A percentile compares a stretch with the other conserved stretches of the same genome.
These are phyloP conservation scores for Umbilicus rupestris DNA, from an alignment of 164 flowering plant species.

Conservation along the genomic window DNA sequence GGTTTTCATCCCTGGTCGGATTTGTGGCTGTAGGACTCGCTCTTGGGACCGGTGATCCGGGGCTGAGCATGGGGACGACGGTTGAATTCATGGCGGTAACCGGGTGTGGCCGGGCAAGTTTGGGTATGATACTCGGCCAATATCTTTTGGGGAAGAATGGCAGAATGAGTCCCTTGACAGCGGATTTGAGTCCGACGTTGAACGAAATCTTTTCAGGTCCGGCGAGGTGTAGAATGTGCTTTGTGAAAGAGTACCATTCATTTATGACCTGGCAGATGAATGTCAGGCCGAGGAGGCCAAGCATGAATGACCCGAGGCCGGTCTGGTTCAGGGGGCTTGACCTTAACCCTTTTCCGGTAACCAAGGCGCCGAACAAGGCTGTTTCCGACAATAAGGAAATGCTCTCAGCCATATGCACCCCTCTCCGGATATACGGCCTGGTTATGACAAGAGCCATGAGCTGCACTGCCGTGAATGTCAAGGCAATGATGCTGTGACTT, in stretches of 20 bases:
- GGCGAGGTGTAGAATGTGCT: slow-evolving; percentile 27
- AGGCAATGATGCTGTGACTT: slow-evolving; percentile 27
- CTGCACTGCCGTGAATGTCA: slow-evolving; percentile 36
- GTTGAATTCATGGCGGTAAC: slow-evolving; percentile 42
- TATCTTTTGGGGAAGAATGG: slow-evolving; percentile 43
- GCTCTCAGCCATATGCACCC: slow-evolving; percentile 38
- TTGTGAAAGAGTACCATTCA: slow-evolving; percentile 48
- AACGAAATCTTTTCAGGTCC: slow-evolving; percentile 32
- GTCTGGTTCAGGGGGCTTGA: slow-evolving; percentile 14
- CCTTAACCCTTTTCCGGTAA: slow-evolving; percentile 11
- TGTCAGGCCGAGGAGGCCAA: slow-evolving; percentile 33
- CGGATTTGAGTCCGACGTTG: slow-evolving; percentile 34
- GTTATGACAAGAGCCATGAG: slow-evolving; percentile 28
- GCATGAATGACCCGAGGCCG: slow-evolving; percentile 29
- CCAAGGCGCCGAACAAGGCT: slow-evolving; percentile 36
- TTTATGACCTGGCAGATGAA: slow-evolving; percentile 36
- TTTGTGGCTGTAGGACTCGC: neutral
- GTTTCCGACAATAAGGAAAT: slow-evolving; percentile 43
- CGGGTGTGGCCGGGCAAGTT: slow-evolving; percentile 26
- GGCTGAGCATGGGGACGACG: slow-evolving; percentile 40
- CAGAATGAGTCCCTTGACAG: slow-evolving; percentile 38
- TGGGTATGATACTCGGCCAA: slow-evolving; percentile 32
- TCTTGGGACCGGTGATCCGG: slow-evolving; percentile 24
- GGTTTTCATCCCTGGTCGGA: slow-evolving; percentile 21
- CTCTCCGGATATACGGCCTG: slow-evolving; percentile 41